Evolutionary conservation across 169 alveolate genomes (phyloP), one percentile per base, ranked within the genome.

Genomic region (Cryptosporidium muris): DNA sequence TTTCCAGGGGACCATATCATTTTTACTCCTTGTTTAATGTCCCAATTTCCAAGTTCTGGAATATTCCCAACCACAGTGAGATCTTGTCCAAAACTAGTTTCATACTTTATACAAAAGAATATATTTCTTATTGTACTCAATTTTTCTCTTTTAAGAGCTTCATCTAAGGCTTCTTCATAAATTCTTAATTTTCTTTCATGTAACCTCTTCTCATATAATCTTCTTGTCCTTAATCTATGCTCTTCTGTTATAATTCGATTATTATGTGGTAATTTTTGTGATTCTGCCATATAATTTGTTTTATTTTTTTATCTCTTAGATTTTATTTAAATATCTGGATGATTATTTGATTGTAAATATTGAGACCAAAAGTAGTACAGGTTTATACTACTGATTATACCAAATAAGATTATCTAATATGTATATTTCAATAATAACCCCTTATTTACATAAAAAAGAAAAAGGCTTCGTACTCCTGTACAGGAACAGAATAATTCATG

Each of bases 131-230:
- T 48, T 6, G 60, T 49, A 56, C 51, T 62, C 85, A 74, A 58
- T 38, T 74, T 74, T 43, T 74, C 85, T 36, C 85, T 66, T 58
- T 62, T 36, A 43, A 74, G 54, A 25, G 85, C 85, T 16, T 74
- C 85, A 37, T 74, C 85, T 7, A 74, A 8, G 9, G 85, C 85
- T 40, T 74, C 85, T 52, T 74, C 85, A 62, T 74, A 74, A 58
- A 74, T 74, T 25, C 63, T 74, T 16, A 74, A 43, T 58, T 74
- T 74, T 34, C 85, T 52, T 45, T 74, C 85, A 58, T 74, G 85
- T 11, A 74, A 48, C 38, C 34, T 74, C 34, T 74, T 58, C 37
- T 74, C 85, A 48, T 74, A 74, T 16, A 74, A 25, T 51, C 14
- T 74, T 42, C 85, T 74, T n/a, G 60, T 74, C 25, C 85, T 74